Evolutionary conservation across 768 basidiomycete species (phyloP).

Genomic region (Chalciporus pseudorubinellus): DNA sequence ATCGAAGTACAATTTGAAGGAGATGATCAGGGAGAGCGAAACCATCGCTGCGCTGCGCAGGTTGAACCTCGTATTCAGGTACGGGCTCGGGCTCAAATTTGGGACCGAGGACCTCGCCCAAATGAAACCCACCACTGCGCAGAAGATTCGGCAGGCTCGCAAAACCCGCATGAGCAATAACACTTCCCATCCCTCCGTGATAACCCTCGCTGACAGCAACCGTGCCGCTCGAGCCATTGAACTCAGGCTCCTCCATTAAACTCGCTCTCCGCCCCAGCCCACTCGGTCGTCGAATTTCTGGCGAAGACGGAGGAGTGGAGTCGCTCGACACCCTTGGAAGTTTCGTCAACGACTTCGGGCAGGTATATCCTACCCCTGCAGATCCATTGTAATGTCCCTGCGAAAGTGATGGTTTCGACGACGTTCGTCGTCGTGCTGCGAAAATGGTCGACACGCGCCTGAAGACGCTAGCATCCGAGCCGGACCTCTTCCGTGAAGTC

Average conservation of each 20-base stretch:
- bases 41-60: not conserved
- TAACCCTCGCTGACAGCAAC: constrained; percentile 7
- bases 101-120: not conserved
- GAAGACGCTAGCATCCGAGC: constrained; percentile 28
- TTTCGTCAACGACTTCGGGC: constrained; percentile 6
- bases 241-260: constrained; percentile 17
- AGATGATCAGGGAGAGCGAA: constrained; percentile 19
- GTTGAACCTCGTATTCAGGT: not conserved
- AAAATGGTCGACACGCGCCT: constrained; percentile 31
- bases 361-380: constrained; percentile 18
- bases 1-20: constrained; percentile 20
- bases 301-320: constrained; percentile 23
- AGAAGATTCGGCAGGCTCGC: constrained; percentile 22
- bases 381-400: constrained; percentile 2
- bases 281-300: constrained; percentile 33
- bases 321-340: constrained; percentile 25
- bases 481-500: constrained; percentile 18
- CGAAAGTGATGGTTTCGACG: constrained; percentile 13
- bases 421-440: constrained; percentile 19
- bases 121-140: constrained; percentile 7
- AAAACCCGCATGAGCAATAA: constrained; percentile 1
- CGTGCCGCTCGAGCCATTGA: constrained; percentile 18
- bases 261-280: constrained; percentile 32
- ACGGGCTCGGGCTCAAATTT: not conserved
- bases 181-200: not conserved